Percentiles rank a stretch among this genome's conserved stretches.
Conservation (phyloP, 2,329 filamentous ascomycete genomes). For the Neofusicoccum laricinum region DNA sequence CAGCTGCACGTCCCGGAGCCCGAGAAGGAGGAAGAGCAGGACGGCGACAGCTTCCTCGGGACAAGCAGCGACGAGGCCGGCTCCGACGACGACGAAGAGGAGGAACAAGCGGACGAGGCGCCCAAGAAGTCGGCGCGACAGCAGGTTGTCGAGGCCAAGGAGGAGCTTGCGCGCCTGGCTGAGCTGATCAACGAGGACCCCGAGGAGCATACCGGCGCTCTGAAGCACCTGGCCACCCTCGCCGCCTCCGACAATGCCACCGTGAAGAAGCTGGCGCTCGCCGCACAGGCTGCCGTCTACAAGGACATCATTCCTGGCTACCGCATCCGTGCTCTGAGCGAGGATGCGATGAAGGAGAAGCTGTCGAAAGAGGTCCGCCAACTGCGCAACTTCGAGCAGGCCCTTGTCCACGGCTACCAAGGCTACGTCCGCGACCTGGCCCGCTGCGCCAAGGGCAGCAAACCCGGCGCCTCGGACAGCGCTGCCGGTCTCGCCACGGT, state of each 20-base stretch:
- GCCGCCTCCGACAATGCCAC: constrained; percentile 66
- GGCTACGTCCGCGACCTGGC: constrained; percentile 75
- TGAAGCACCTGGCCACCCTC: constrained; percentile 75
- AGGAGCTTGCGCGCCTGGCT: constrained; percentile 84
- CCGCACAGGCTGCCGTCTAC: constrained; percentile 85
- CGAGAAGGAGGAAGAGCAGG: constrained; percentile 49
- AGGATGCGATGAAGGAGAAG: constrained; percentile 73
- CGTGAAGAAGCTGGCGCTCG: constrained; percentile 81
- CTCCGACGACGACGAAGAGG: constrained; percentile 43
- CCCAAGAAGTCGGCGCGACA: constrained; percentile 70
- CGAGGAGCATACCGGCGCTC: constrained; percentile 78
- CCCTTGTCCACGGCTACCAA: constrained; percentile 81
- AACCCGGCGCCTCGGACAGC: constrained; percentile 38
- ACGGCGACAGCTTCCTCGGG: constrained; percentile 63
- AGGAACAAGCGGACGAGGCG: constrained; percentile 47
- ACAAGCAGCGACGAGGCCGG: constrained; percentile 52
- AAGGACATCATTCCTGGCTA: constrained; percentile 97
- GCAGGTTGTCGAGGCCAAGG: constrained; percentile 83
- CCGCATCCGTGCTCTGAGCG: constrained; percentile 77
- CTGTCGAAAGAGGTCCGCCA: constrained; percentile 88
- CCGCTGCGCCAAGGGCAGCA: constrained; percentile 60
- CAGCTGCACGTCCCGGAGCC: constrained; percentile 33
- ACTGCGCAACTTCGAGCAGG: constrained; percentile 80
- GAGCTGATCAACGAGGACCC: constrained; percentile 83
- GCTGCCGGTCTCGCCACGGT: constrained; percentile 60